Evolutionary conservation across 169 alveolate genomes (phyloP).

Genomic region (Cryptosporidium viatorum): DNA sequence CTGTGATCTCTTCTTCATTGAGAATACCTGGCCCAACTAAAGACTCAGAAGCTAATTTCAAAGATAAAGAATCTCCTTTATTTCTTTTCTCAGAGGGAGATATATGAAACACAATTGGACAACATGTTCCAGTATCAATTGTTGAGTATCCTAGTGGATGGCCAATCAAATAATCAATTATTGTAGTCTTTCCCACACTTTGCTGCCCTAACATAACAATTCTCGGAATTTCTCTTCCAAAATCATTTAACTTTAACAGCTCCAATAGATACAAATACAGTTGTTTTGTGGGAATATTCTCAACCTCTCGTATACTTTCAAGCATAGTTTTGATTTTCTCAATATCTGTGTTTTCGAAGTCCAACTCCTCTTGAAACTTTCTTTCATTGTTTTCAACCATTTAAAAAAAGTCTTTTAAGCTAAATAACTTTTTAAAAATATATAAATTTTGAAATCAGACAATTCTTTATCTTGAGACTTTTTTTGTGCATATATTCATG

Average conservation of each 20-base stretch:
- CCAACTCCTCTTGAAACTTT: background rate
- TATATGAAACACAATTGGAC: conserved; percentile 84
- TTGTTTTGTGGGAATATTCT: background rate
- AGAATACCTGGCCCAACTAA: background rate
- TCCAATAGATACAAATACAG: conserved; percentile 86
- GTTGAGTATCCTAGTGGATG: conserved; percentile 91
- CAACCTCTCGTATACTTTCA: background rate
- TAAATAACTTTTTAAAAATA: too few relatives aligned
- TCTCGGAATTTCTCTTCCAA: conserved; percentile 90
- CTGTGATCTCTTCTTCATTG: conserved; percentile 6
- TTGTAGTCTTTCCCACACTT: conserved; percentile 92
- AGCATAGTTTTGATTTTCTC: background rate
- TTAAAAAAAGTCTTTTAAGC: too few relatives aligned
- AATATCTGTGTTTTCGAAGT: background rate
- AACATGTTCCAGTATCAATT: conserved; percentile 91
- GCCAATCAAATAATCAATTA: conserved; percentile 90
- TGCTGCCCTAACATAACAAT: conserved; percentile 91
- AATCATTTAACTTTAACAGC: conserved; percentile 86
- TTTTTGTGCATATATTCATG: background rate
- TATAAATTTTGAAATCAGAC: too few relatives aligned
- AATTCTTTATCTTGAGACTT: background rate
- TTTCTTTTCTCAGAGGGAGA: background rate
- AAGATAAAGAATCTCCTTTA: background rate
- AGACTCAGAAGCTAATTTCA: background rate
- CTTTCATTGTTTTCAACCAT: background rate